Evolutionary conservation across 805 yeast species (phyloP).

Genomic region (Pichia eremophila): DNA sequence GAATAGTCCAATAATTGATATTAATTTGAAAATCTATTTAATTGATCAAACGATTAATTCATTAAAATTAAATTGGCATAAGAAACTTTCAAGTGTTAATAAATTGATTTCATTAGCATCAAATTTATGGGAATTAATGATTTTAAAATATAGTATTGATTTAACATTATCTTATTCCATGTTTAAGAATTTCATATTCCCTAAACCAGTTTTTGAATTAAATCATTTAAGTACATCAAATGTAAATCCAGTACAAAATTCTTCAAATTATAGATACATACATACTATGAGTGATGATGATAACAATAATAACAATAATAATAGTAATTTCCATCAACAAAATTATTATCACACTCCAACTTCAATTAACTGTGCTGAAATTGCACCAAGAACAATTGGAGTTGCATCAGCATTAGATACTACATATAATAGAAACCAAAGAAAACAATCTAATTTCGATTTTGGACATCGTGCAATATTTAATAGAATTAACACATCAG

Average conservation of each 20-base stretch:
- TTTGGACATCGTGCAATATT: not conserved
- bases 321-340: not conserved
- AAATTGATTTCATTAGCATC: constrained; percentile 15
- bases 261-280: too few species aligned
- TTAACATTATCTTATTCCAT: constrained; percentile 4
- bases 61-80: constrained; percentile 17
- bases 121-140: constrained; percentile 18
- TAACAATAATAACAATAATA: not conserved
- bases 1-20: constrained; percentile 14
- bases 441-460: too few species aligned
- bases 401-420: constrained; percentile 6
- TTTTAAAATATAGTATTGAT: constrained; percentile 13
- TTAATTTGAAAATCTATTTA: constrained; percentile 23
- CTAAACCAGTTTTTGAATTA: constrained; percentile 4
- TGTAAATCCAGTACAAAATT: not conserved
- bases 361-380: constrained; percentile 14
- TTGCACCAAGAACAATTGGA: constrained; percentile 17
- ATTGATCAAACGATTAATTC: constrained; percentile 15
- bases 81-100: constrained; percentile 18
- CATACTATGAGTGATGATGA: not conserved
- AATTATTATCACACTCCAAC: not conserved
- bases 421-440: not conserved
- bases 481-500: not conserved
- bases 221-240: not conserved
- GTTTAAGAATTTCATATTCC: constrained; percentile 6